phyloP scores from a whole-genome alignment of 768 basidiomycete species.

The Postia placenta region DNA sequence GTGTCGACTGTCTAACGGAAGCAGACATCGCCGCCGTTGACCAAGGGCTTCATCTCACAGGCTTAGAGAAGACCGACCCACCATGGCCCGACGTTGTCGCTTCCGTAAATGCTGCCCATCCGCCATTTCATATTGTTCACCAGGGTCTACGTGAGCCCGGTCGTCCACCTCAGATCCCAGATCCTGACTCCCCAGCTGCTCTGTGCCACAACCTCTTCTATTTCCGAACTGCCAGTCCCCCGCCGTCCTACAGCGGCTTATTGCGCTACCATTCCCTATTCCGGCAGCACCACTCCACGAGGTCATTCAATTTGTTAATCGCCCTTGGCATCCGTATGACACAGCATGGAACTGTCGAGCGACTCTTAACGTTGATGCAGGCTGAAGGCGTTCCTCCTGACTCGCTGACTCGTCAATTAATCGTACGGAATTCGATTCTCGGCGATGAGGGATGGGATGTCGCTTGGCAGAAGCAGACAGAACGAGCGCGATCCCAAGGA shows the following conservation, averaged over 20 bases:
- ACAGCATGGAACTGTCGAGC: slow-evolving; percentile 38
- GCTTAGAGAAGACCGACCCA: slow-evolving; percentile 16
- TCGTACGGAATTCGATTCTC: slow-evolving; percentile 50
- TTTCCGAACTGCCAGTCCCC: slow-evolving; percentile 8
- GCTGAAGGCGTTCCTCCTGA: slow-evolving; percentile 35
- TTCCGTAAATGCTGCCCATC: slow-evolving; percentile 4
- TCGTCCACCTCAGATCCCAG: neutral
- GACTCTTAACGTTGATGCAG: slow-evolving; percentile 44
- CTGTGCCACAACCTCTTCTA: slow-evolving; percentile 32
- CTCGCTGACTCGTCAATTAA: slow-evolving; percentile 51
- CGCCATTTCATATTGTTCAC: slow-evolving; percentile 2
- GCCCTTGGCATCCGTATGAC: slow-evolving; percentile 44
- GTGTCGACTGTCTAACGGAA: slow-evolving; percentile 5
- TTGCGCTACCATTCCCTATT: slow-evolving; percentile 41
- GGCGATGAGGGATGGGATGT: slow-evolving; percentile 45
- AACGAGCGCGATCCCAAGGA: slow-evolving; percentile 2
- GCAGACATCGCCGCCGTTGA: neutral
- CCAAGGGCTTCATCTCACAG: neutral
- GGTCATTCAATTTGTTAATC: slow-evolving; percentile 40
- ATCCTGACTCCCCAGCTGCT: slow-evolving; percentile 1
- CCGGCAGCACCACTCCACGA: slow-evolving; percentile 29
- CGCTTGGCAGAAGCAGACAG: slow-evolving; percentile 39
- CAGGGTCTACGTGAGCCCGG: neutral
- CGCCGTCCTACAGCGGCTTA: slow-evolving; percentile 31
- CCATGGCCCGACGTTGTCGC: slow-evolving; percentile 19